Conservation (phyloP, 1,139 yeast species). For the Saccharomyces hybrid region DNA sequence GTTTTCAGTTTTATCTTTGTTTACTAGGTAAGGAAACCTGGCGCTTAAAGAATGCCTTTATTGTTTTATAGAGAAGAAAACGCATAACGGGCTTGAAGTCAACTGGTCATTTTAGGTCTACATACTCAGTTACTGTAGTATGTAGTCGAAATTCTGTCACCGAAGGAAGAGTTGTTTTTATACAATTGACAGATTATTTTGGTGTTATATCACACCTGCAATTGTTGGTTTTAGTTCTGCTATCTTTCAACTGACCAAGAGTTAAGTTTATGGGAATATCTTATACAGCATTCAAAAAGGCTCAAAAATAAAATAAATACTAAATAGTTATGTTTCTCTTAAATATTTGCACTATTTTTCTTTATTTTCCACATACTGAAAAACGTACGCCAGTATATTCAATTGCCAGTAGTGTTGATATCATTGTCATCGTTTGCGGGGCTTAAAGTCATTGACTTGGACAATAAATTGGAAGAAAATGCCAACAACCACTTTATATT, state of each 20-base stretch:
- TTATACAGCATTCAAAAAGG: neutral
- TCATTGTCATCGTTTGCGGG: neutral
- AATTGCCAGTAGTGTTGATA: neutral
- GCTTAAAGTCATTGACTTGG: neutral
- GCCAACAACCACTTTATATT: slow-evolving; percentile 41
- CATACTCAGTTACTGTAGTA: no score
- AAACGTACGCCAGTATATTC: neutral
- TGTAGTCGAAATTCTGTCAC: neutral
- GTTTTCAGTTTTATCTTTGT: no score
- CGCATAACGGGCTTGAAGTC: no score
- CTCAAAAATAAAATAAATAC: neutral
- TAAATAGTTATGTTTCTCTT: neutral
- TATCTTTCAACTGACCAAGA: neutral
- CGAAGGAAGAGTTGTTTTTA: neutral
- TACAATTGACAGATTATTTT: neutral
- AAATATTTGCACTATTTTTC: neutral
- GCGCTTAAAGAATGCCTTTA: no score
- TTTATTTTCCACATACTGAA: neutral
- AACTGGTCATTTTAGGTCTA: no score
- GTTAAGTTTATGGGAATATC: neutral
- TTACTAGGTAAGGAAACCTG: no score
- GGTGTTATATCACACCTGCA: neutral
- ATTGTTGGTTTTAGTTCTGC: neutral
- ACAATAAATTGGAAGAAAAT: slow-evolving; percentile 27
- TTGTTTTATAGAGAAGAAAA: no score